These are phyloP conservation scores for Aspergillus sp. DNA, from an alignment of 2,329 filamentous ascomycete genomes.

Conservation along the genomic window DNA sequence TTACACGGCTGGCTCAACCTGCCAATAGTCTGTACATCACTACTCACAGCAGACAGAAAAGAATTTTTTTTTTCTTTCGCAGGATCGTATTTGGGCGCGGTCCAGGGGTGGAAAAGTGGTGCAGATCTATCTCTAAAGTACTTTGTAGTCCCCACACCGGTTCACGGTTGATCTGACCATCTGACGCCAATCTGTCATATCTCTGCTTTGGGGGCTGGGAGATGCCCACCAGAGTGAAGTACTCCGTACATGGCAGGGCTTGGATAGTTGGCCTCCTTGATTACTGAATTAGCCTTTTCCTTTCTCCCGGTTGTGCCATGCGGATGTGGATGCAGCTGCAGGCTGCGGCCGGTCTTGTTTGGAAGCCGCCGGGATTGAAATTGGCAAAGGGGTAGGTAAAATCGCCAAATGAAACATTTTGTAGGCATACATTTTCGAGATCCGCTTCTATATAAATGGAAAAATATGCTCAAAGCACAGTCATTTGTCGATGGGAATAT, in stretches of 20 bases:
- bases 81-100: constrained; percentile 3
- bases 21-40: not conserved
- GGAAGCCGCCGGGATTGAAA: not conserved
- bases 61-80: constrained; percentile 10
- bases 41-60: not conserved
- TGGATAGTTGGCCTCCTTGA: not conserved
- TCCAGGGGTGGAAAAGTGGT: constrained; percentile 9
- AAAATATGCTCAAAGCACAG: not conserved
- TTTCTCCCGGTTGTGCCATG: not conserved
- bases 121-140: constrained; percentile 19
- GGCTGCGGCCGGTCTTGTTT: not conserved
- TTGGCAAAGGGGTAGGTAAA: not conserved
- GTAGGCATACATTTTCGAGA: not conserved
- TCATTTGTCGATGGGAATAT: not conserved
- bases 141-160: constrained; percentile 19
- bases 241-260: not conserved
- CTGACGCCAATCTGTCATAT: constrained; percentile 15
- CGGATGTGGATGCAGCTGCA: not conserved
- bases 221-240: not conserved
- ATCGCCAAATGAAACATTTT: not conserved
- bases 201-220: not conserved
- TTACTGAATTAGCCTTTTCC: not conserved
- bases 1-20: not conserved
- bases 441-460: too few relatives aligned
- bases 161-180: constrained; percentile 20